A percentile compares a stretch with the other conserved stretches of the same genome.
Conservation (phyloP, 2,329 filamentous ascomycete genomes). For the Sporothrix brunneoviolacea region DNA sequence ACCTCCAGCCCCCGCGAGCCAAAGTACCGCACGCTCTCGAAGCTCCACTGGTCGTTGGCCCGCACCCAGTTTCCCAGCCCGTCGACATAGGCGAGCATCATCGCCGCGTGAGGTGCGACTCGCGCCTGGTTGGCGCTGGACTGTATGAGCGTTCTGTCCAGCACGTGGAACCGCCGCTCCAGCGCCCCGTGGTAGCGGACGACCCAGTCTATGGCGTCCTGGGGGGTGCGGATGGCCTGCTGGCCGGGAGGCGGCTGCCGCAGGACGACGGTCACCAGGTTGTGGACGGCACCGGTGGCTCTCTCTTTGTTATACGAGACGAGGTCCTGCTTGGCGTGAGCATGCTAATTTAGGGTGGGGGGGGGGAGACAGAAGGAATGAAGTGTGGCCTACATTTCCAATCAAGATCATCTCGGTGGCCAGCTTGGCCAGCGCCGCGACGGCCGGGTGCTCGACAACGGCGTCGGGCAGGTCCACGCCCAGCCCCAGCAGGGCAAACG, state of each 20-base stretch:
- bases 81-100: constrained; percentile 13
- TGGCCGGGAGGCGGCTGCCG: background rate
- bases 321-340: constrained; percentile 19
- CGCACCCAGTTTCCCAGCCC: constrained; percentile 22
- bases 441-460: constrained; percentile 17
- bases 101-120: too few relatives aligned
- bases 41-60: constrained; percentile 22
- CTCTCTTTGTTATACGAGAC: constrained; percentile 27
- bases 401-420: constrained; percentile 23
- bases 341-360: background rate
- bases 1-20: constrained; percentile 7
- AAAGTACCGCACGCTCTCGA: constrained; percentile 21
- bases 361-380: background rate
- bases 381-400: constrained; percentile 24
- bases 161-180: constrained; percentile 13
- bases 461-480: constrained; percentile 21
- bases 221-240: background rate
- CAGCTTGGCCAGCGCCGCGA: constrained; percentile 19
- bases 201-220: constrained; percentile 17
- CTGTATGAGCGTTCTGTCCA: constrained; percentile 8
- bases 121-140: too few relatives aligned
- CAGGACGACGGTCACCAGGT: constrained; percentile 25
- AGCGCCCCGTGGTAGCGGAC: constrained; percentile 10
- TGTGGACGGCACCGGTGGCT: constrained; percentile 24
- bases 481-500: constrained; percentile 21